Evolutionary conservation across 441 rosid genomes (phyloP).

Genomic region (Flueggea neowawraea): DNA sequence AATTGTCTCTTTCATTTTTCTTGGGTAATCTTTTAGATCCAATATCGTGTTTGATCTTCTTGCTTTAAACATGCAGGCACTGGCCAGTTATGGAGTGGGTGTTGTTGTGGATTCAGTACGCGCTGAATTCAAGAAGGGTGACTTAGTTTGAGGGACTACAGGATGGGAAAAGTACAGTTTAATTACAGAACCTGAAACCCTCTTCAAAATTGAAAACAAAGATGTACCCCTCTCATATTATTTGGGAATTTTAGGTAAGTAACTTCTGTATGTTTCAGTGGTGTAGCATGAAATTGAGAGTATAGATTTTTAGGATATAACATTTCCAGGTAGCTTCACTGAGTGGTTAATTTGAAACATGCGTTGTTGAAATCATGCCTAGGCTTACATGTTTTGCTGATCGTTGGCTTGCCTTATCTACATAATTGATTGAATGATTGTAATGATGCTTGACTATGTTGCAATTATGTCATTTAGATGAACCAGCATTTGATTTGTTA

Average conservation of each 20-base stretch:
- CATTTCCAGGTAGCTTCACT: not conserved
- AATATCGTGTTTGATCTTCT: too few species aligned
- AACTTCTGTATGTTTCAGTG: not conserved
- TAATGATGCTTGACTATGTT: too few species aligned
- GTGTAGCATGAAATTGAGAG: not conserved
- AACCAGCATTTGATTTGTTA: too few species aligned
- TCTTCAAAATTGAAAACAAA: slow-evolving; percentile 42
- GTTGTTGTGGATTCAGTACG: slow-evolving; percentile 59
- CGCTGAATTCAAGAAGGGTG: slow-evolving; percentile 43
- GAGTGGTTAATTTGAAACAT: too few species aligned
- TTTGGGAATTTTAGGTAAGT: slow-evolving; percentile 64
- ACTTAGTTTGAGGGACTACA: slow-evolving; percentile 41
- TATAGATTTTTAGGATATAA: not conserved
- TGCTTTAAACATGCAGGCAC: slow-evolving; percentile 23
- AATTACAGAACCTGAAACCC: slow-evolving; percentile 27
- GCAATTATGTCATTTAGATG: too few species aligned
- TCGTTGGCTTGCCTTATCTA: too few species aligned
- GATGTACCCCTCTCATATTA: slow-evolving; percentile 59
- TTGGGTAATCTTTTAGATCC: too few species aligned
- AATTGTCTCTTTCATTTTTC: too few species aligned
- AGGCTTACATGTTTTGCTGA: too few species aligned
- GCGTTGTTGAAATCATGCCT: too few species aligned
- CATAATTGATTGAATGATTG: too few species aligned
- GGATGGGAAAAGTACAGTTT: slow-evolving; percentile 74
- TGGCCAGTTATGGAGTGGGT: slow-evolving; percentile 61